Evolutionary conservation across 805 yeast species (phyloP).

Genomic region (Suhomyces sp.): DNA sequence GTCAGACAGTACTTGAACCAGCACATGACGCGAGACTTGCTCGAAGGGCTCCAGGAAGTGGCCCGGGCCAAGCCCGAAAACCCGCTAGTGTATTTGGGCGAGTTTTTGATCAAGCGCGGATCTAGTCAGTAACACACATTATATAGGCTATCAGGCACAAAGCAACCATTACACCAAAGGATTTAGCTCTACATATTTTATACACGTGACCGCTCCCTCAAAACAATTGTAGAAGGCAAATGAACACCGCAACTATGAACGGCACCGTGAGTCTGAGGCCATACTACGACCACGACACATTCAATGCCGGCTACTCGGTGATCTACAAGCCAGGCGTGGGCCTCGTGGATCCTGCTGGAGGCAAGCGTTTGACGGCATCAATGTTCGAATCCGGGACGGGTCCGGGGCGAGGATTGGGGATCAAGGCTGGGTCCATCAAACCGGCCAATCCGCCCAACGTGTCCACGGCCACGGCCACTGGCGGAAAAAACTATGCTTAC

Average conservation of each 20-base stretch:
- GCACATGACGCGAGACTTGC: conserved; percentile 57
- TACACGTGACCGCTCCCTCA: not conserved
- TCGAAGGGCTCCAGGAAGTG: conserved; percentile 60
- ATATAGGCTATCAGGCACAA: too few relatives aligned
- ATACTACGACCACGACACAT: conserved; percentile 65
- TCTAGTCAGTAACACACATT: too few relatives aligned
- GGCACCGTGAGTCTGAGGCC: conserved; percentile 47
- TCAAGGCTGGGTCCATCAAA: conserved; percentile 10
- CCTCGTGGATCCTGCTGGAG: conserved; percentile 46
- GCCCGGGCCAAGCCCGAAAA: conserved; percentile 52
- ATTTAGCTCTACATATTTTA: too few relatives aligned
- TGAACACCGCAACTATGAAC: conserved; percentile 3
- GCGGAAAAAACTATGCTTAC: conserved; percentile 43
- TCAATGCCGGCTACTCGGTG: conserved; percentile 62
- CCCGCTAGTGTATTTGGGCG: conserved; percentile 53
- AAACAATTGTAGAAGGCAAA: not conserved
- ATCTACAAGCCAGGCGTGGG: conserved; percentile 61
- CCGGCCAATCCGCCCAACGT: not conserved
- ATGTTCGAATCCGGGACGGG: conserved; percentile 6
- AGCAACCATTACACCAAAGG: too few relatives aligned
- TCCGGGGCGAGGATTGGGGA: conserved; percentile 17
- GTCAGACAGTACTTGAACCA: conserved; percentile 66
- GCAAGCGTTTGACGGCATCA: conserved; percentile 19
- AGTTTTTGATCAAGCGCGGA: conserved; percentile 41
- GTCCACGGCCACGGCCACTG: not conserved